Percentiles rank a stretch among this genome's conserved stretches.
Evolutionary conservation across 129 eudicot species (phyloP).

Genomic region (Cynara cardunculus): DNA sequence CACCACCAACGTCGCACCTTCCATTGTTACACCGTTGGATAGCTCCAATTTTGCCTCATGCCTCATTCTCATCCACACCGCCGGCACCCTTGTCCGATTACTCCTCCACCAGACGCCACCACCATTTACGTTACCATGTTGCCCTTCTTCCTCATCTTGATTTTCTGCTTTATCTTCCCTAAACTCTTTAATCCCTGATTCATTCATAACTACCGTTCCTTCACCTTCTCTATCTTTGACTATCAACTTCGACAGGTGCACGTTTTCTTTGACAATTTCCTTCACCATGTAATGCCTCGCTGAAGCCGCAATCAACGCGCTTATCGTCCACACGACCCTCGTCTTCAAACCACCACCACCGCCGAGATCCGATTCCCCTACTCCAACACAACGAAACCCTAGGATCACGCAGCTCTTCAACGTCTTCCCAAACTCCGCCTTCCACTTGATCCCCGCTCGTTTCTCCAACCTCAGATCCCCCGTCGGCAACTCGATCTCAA

Average conservation of each 20-base stretch:
- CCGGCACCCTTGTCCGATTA: conserved; percentile 57
- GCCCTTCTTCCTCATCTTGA: conserved; percentile 14
- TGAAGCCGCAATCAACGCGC: conserved; percentile 55
- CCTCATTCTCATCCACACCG: conserved; percentile 67
- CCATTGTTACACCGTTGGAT: conserved; percentile 45
- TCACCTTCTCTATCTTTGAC: conserved; percentile 47
- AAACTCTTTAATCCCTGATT: conserved; percentile 37
- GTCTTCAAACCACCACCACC: conserved; percentile 55
- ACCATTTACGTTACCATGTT: neutral
- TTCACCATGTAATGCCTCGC: conserved; percentile 57
- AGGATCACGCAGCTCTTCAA: conserved; percentile 48
- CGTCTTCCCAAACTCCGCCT: conserved; percentile 44
- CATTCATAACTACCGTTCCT: conserved; percentile 42
- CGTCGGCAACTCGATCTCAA: conserved; percentile 53
- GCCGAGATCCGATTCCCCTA: conserved; percentile 27
- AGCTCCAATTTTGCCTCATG: conserved; percentile 49
- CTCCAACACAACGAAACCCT: conserved; percentile 42
- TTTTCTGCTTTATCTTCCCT: conserved; percentile 25
- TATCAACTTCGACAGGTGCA: conserved; percentile 6
- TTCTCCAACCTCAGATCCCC: conserved; percentile 51
- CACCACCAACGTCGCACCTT: conserved; percentile 62
- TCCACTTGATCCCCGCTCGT: conserved; percentile 47
- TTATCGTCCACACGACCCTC: conserved; percentile 67
- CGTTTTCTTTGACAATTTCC: conserved; percentile 40
- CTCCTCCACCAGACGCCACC: conserved; percentile 58